Percentiles rank a stretch among this genome's conserved stretches.
Conservation (phyloP, 352 stramenopile genomes). For the Phytophthora parvispora region DNA sequence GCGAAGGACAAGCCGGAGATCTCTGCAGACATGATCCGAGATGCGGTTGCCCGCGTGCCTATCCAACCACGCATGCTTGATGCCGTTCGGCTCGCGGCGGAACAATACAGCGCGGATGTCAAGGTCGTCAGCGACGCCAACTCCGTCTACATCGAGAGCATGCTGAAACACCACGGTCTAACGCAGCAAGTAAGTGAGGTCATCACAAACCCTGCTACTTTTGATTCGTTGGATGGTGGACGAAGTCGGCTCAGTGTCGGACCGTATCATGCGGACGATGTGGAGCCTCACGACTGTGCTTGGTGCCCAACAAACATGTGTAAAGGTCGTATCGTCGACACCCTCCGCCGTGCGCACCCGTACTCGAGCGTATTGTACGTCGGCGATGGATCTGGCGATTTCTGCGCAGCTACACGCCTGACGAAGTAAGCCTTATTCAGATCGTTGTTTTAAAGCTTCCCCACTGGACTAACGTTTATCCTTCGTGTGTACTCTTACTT, state of each 20-base stretch:
- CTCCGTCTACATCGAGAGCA: constrained; percentile 83
- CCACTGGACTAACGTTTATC: neutral
- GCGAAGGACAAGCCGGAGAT: constrained; percentile 49
- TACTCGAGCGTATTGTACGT: constrained; percentile 77
- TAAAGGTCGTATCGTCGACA: constrained; percentile 78
- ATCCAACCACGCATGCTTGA: constrained; percentile 79
- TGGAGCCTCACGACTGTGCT: constrained; percentile 58
- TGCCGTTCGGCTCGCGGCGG: constrained; percentile 57
- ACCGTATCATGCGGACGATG: constrained; percentile 58
- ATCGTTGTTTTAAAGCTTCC: neutral
- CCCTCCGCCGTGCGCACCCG: constrained; percentile 35
- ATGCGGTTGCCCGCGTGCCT: constrained; percentile 59
- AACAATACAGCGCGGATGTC: constrained; percentile 50
- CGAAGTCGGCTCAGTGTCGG: constrained; percentile 51
- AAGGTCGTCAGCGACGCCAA: constrained; percentile 88
- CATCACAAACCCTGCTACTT: constrained; percentile 66
- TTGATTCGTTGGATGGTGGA: constrained; percentile 30
- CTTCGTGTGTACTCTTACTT: neutral
- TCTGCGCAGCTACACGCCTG: constrained; percentile 65
- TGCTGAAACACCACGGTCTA: constrained; percentile 60
- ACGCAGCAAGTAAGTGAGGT: constrained; percentile 49
- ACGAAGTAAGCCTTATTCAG: constrained; percentile 46
- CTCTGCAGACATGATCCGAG: constrained; percentile 43
- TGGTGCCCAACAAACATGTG: constrained; percentile 86
- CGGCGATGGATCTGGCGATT: constrained; percentile 78